phyloP scores from a whole-genome alignment of 2,329 filamentous ascomycete genomes.

The Aspergillus sclerotialis region DNA sequence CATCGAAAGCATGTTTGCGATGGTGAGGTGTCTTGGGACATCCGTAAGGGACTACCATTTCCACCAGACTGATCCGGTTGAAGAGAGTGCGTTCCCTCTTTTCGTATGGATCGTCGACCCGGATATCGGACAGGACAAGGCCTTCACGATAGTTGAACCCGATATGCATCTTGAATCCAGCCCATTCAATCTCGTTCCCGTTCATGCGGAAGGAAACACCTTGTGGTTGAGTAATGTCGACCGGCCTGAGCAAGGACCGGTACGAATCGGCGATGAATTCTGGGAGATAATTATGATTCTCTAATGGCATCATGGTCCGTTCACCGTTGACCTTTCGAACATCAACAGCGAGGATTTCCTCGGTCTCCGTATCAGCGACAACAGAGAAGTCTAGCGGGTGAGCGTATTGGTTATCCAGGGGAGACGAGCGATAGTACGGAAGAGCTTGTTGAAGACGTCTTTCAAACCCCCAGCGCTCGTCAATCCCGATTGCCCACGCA shows the following conservation, averaged over 20 bases:
- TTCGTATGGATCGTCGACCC: conserved; percentile 20
- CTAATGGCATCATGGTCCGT: conserved; percentile 14
- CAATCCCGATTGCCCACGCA: conserved; percentile 31
- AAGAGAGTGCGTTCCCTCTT: conserved; percentile 22
- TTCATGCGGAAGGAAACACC: conserved; percentile 23
- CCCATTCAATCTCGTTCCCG: conserved; percentile 23
- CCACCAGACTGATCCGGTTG: conserved; percentile 23
- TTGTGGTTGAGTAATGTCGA: conserved; percentile 21
- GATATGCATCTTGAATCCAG: conserved; percentile 31
- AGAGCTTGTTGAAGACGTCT: conserved; percentile 27
- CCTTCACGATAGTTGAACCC: conserved; percentile 48
- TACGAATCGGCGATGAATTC: conserved; percentile 18
- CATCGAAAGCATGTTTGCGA: conserved; percentile 23
- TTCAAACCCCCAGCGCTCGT: conserved; percentile 29
- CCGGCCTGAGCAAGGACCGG: conserved; percentile 19
- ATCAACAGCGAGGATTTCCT: conserved; percentile 22
- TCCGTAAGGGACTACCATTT: conserved; percentile 23
- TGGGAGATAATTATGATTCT: conserved; percentile 22
- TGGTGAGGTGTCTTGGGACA: conserved; percentile 19
- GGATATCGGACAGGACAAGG: conserved; percentile 48
- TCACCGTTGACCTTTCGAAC: conserved; percentile 18
- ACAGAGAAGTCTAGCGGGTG: conserved; percentile 22
- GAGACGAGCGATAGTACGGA: conserved; percentile 23
- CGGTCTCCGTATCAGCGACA: conserved; percentile 20
- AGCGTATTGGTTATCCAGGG: conserved; percentile 26